Evolutionary conservation across 345 rosid genomes (phyloP), one percentile per base, ranked within the genome.

Genomic region (Theobroma cacao): DNA sequence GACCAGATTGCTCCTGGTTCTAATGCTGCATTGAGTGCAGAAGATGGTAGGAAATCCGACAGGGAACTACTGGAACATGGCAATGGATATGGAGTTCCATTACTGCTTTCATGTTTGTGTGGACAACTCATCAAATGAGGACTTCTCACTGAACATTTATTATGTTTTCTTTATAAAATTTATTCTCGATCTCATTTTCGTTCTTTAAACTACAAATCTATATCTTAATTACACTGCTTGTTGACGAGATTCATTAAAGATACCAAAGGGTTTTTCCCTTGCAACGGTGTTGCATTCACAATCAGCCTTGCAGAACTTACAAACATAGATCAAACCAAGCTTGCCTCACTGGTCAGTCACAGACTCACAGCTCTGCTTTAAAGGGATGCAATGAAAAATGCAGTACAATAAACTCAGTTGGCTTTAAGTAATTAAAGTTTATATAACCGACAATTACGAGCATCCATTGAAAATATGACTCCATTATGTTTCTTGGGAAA

Each of bases 91-190:
- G 88, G 87, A 85, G 77, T 74, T 65, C 81, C 87, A 24, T 65
- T 85, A 65, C 17, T 87, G 52, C 69, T 86, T 47, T 79, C 90
- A 64, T 78, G 91, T 63, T 79, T 88, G 68, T 81, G 91, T 62
- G 86, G 88, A 43, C 84, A 86, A 38, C 82, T 79, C 36, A 60
- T 85, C 72, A 53, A 80, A 81, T 74, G 76, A 81, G 50, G 31
- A 22, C n/a, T 62, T 55, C 28, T 56, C 81, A 63, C 26, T 28
- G 40, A 58, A 77, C n/a, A 24, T 31, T 13, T 24, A 41, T 15
- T 28, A 36, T 58, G 11, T 52, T 68, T 28, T 53, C 15, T 7
- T 52, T 24, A 22, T 22, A 66, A 22, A 26, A 20, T 68, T 45
- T 30, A 11, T 68, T 43, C 55, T 43, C 2, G n/a, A 40, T 41